Conservation (phyloP, 768 basidiomycete species). For the Lentinula sp. region DNA sequence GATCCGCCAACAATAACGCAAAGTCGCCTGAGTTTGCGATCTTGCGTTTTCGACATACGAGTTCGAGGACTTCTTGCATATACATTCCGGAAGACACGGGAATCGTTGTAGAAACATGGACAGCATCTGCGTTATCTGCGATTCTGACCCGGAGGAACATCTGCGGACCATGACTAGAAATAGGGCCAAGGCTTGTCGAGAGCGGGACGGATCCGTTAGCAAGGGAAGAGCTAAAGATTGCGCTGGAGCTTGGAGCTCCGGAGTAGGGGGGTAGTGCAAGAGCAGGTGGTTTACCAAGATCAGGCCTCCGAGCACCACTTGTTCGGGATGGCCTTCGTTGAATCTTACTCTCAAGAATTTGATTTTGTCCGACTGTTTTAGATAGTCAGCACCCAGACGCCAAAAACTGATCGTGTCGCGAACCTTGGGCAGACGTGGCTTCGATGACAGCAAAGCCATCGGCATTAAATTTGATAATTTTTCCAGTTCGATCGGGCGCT, state of each 20-base stretch:
- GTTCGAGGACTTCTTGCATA: constrained; percentile 91
- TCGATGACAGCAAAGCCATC: constrained; percentile 87
- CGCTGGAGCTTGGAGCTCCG: constrained; percentile 20
- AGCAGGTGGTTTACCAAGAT: constrained; percentile 29
- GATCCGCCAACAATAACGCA: constrained; percentile 66
- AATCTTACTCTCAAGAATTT: constrained; percentile 46
- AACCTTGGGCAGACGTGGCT: constrained; percentile 66
- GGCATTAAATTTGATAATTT: constrained; percentile 83
- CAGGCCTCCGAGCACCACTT: constrained; percentile 1
- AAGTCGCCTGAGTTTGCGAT: constrained; percentile 72
- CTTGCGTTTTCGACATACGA: constrained; percentile 68
- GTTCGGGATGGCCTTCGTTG: constrained; percentile 67
- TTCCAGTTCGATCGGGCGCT: constrained; percentile 88
- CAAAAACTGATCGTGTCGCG: constrained; percentile 11
- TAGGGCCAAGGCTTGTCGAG: constrained; percentile 66
- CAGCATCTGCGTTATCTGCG: constrained; percentile 73
- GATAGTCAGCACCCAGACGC: not conserved
- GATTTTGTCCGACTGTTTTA: constrained; percentile 59
- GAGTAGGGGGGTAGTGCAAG: constrained; percentile 17
- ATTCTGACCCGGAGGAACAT: constrained; percentile 81
- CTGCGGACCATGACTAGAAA: constrained; percentile 69
- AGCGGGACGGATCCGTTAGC: constrained; percentile 35
- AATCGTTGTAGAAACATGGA: constrained; percentile 86
- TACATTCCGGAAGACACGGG: constrained; percentile 96
- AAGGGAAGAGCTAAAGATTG: constrained; percentile 21